Evolutionary conservation across 1,284 basidiomycete species (phyloP).

Genomic region (Pseudozyma pruni): DNA sequence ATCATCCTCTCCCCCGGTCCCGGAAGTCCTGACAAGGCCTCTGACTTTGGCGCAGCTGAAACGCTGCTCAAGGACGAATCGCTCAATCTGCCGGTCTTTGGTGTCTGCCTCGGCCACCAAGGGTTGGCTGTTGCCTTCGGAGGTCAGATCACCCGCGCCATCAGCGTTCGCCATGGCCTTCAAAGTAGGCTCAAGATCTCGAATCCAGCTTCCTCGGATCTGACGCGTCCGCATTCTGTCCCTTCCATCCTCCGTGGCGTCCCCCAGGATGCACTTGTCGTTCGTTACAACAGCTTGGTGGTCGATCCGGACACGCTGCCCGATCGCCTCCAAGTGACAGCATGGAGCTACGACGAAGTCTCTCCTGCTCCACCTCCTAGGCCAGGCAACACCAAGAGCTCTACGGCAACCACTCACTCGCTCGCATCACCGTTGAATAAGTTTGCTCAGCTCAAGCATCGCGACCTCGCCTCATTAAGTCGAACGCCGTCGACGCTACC

Average conservation of each 20-base stretch:
- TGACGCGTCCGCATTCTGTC: constrained; percentile 53
- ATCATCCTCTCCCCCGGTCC: constrained; percentile 65
- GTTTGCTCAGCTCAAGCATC: constrained; percentile 22
- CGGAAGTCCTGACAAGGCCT: constrained; percentile 50
- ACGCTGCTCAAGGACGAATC: constrained; percentile 46
- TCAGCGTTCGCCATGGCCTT: constrained; percentile 55
- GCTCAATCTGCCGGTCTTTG: constrained; percentile 77
- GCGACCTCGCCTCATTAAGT: constrained; percentile 26
- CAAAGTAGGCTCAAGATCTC: constrained; percentile 43
- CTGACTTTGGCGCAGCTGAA: constrained; percentile 61
- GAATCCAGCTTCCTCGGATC: not conserved
- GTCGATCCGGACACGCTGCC: constrained; percentile 70
- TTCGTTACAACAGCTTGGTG: constrained; percentile 78
- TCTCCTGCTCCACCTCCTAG: constrained; percentile 38
- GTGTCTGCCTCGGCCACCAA: constrained; percentile 91
- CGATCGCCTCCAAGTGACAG: constrained; percentile 70
- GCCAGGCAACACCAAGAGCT: constrained; percentile 23
- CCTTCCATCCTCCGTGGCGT: constrained; percentile 76
- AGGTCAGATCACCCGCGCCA: constrained; percentile 68
- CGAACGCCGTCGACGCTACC: constrained; percentile 34
- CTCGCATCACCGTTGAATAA: constrained; percentile 1
- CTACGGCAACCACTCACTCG: not conserved
- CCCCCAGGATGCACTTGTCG: constrained; percentile 74
- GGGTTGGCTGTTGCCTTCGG: constrained; percentile 84
- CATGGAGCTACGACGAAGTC: constrained; percentile 60